Conservation (phyloP, 768 basidiomycete genomes). For the Mycena indigotica region DNA sequence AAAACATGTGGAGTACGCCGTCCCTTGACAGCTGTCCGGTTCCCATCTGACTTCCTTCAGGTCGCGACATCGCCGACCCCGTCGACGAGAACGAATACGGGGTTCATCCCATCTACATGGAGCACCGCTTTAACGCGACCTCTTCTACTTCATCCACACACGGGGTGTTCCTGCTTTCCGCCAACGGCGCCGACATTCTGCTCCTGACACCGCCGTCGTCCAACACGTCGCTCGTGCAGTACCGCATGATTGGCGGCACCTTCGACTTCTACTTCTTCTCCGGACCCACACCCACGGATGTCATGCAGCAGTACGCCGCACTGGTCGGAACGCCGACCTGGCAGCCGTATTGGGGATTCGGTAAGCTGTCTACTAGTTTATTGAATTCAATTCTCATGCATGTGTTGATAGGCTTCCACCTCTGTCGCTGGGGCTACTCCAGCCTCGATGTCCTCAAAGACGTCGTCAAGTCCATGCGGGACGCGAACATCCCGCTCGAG, state of each 20-base stretch:
- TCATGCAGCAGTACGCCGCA: slow-evolving; percentile 70
- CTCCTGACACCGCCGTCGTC: slow-evolving; percentile 60
- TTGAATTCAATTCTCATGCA: no score
- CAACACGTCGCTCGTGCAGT: slow-evolving; percentile 65
- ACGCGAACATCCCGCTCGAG: slow-evolving; percentile 79
- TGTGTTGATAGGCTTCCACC: slow-evolving; percentile 83
- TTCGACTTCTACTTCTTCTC: slow-evolving; percentile 80
- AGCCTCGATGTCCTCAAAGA: slow-evolving; percentile 39
- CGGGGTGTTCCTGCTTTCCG: slow-evolving; percentile 75
- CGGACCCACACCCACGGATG: slow-evolving; percentile 56
- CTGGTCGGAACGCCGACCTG: slow-evolving; percentile 70
- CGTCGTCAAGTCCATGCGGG: slow-evolving; percentile 52
- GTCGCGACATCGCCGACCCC: slow-evolving; percentile 62
- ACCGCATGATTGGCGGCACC: slow-evolving; percentile 73
- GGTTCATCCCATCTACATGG: slow-evolving; percentile 71
- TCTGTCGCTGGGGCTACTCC: slow-evolving; percentile 52
- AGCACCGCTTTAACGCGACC: slow-evolving; percentile 63
- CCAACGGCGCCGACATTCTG: slow-evolving; percentile 72
- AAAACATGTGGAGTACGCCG: slow-evolving; percentile 56
- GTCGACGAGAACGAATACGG: slow-evolving; percentile 73
- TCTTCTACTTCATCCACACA: slow-evolving; percentile 61
- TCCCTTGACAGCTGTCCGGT: not conserved
- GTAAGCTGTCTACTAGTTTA: no score
- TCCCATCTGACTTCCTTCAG: slow-evolving; percentile 18
- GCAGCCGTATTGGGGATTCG: slow-evolving; percentile 76